A percentile compares a stretch with the other conserved stretches of the same genome.
Evolutionary conservation across 768 basidiomycete species (phyloP).

Genomic region (Hysterangium stoloniferum): DNA sequence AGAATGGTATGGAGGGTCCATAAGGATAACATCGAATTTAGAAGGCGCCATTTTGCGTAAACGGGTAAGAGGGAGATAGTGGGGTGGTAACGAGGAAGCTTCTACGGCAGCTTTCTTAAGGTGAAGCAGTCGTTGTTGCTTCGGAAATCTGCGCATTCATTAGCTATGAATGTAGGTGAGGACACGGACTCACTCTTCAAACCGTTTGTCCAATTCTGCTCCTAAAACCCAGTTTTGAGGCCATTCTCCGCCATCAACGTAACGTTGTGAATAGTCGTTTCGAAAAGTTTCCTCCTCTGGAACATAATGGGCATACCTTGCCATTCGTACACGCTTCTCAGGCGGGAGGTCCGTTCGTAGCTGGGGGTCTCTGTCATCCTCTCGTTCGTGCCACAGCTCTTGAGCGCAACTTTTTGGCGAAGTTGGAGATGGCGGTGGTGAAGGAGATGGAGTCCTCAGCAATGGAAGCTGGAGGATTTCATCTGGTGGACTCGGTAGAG

Average conservation of each 20-base stretch:
- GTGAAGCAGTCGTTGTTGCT: constrained; percentile 75
- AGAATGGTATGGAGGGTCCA: constrained; percentile 78
- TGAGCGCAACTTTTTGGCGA: constrained; percentile 28
- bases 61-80: constrained; percentile 57
- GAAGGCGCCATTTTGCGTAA: constrained; percentile 40
- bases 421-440: constrained; percentile 31
- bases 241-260: constrained; percentile 88
- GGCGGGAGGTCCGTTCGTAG: constrained; percentile 44
- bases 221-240: constrained; percentile 92
- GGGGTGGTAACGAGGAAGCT: constrained; percentile 60
- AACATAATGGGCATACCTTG: constrained; percentile 73
- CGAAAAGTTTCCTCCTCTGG: constrained; percentile 94
- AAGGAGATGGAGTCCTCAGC: constrained; percentile 48
- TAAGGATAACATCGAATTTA: constrained; percentile 87
- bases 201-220: constrained; percentile 78
- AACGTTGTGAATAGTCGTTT: constrained; percentile 89
- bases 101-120: constrained; percentile 78
- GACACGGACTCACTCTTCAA: constrained; percentile 72
- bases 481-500: constrained; percentile 46
- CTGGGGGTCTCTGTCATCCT: background rate
- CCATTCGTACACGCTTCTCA: constrained; percentile 65
- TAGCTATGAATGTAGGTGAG: background rate
- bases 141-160: constrained; percentile 69
- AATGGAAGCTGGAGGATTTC: constrained; percentile 50
- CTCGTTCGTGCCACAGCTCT: constrained; percentile 20